Conservation (phyloP, 2,329 filamentous ascomycete species). For the Herpotrichia juniperi region DNA sequence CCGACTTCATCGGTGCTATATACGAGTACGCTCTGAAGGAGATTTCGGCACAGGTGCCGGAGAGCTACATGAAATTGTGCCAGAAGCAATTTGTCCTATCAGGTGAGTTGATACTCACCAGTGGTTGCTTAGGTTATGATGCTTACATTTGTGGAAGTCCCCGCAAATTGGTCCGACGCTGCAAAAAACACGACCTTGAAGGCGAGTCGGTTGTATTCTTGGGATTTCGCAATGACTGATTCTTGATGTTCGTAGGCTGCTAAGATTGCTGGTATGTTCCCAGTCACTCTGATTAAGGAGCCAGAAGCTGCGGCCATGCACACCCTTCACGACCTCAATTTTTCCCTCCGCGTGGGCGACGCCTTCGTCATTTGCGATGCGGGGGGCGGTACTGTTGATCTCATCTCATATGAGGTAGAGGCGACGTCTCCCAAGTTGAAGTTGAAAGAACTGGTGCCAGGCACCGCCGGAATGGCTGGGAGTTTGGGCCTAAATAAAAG, state of each 20-base stretch:
- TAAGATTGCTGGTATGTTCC: too few relatives aligned
- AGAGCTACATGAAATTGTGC: neutral
- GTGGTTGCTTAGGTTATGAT: too few relatives aligned
- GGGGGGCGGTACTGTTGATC: conserved; percentile 37
- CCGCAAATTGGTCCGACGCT: conserved; percentile 32
- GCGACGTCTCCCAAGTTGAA: conserved; percentile 10
- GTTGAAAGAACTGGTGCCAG: conserved; percentile 29
- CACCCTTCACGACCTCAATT: conserved; percentile 6
- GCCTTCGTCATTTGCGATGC: conserved; percentile 37
- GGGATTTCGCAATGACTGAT: too few relatives aligned
- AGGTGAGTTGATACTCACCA: neutral
- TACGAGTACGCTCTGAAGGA: neutral
- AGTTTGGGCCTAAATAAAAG: conserved; percentile 19
- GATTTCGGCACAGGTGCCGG: neutral
- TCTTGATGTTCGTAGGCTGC: too few relatives aligned
- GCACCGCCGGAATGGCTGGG: conserved; percentile 34
- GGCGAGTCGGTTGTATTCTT: too few relatives aligned
- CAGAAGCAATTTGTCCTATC: neutral
- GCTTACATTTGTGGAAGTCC: too few relatives aligned
- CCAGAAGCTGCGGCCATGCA: conserved; percentile 37
- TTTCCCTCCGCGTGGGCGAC: conserved; percentile 13
- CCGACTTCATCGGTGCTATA: neutral
- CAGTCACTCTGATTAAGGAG: conserved; percentile 17
- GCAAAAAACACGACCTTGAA: conserved; percentile 25
- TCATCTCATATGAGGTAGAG: conserved; percentile 29